Conservation (phyloP, 2,329 filamentous ascomycete genomes). For the Colletotrichum costaricense region DNA sequence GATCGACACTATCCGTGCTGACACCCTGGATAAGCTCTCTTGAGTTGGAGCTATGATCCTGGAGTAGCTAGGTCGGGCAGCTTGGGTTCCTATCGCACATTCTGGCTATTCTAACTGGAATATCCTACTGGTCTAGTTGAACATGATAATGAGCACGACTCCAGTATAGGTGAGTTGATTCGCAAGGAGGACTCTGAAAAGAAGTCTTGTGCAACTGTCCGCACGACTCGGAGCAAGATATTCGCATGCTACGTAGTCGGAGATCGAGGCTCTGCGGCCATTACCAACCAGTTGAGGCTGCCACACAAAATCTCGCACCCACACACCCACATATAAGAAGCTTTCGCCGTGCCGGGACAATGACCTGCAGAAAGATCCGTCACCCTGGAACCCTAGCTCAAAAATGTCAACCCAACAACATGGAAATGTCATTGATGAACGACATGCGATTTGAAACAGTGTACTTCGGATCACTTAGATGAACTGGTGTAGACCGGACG, state of each 20-base stretch:
- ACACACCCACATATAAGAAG: not conserved
- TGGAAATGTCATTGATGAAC: conserved; percentile 8
- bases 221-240: not conserved
- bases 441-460: conserved; percentile 9
- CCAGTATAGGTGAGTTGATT: too few relatives aligned
- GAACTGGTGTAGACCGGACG: not conserved
- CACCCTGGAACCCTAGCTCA: not conserved
- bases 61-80: not conserved
- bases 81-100: not conserved
- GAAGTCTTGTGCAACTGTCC: too few relatives aligned
- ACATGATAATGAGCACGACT: not conserved
- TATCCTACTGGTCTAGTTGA: not conserved
- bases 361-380: conserved; percentile 1
- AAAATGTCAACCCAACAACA: not conserved
- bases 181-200: too few relatives aligned
- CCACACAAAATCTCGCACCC: not conserved
- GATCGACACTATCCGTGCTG: not conserved
- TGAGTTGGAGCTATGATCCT: not conserved
- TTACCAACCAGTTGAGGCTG: not conserved
- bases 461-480: not conserved
- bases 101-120: not conserved
- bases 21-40: not conserved
- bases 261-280: not conserved
- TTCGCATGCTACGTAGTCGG: not conserved
- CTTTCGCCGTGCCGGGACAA: not conserved